Evolutionary conservation across 768 basidiomycete genomes (phyloP).

Genomic region (Dacryopinax primogenitus): DNA sequence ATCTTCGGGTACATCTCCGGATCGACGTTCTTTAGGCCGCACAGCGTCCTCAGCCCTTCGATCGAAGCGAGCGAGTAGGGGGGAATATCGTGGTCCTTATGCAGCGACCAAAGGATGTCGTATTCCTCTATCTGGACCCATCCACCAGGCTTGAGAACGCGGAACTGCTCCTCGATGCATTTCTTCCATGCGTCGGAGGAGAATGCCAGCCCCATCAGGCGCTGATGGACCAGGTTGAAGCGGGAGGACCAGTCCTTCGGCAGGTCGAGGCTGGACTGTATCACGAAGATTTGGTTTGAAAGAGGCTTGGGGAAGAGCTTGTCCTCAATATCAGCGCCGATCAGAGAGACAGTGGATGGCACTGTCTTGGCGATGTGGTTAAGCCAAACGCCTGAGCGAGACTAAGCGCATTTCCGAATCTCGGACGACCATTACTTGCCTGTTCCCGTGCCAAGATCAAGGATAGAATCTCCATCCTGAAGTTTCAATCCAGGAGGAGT

Average conservation of each 20-base stretch:
- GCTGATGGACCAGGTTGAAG: conserved; percentile 15
- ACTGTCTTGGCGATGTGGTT: conserved; percentile 12
- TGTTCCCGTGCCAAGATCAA: neutral
- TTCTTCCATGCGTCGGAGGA: conserved; percentile 7
- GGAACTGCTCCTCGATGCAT: conserved; percentile 5
- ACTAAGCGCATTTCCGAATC: neutral
- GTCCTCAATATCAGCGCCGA: conserved; percentile 16
- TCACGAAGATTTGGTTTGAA: conserved; percentile 14
- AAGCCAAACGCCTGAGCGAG: conserved; percentile 14
- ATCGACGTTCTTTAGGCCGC: neutral
- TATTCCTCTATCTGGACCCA: conserved; percentile 13
- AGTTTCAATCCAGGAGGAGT: neutral
- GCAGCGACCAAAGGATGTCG: conserved; percentile 9
- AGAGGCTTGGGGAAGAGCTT: conserved; percentile 15
- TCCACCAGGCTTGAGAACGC: conserved; percentile 13
- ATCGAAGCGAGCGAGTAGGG: neutral
- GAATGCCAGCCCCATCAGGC: conserved; percentile 12
- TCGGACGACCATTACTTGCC: neutral
- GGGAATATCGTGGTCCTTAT: neutral
- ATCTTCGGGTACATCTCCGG: neutral
- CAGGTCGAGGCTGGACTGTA: conserved; percentile 19
- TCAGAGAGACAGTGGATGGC: conserved; percentile 11
- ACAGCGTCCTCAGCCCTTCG: neutral
- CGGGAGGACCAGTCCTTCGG: conserved; percentile 9
- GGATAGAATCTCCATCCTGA: neutral